Conservation (phyloP, 2,329 filamentous ascomycete genomes). For the Talaromyces sp. region DNA sequence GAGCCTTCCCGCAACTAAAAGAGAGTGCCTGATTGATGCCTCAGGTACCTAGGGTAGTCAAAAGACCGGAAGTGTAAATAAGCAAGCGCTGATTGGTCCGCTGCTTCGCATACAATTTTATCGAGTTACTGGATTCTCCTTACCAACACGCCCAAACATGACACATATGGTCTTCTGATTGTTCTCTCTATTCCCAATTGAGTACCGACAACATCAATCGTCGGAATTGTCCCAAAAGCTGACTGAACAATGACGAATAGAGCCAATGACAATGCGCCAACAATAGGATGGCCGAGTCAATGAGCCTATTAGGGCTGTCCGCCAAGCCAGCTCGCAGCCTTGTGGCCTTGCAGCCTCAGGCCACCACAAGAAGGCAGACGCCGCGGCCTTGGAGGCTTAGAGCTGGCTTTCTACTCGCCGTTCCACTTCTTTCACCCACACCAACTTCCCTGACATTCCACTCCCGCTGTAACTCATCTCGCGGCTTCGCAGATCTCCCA, state of each 20-base stretch:
- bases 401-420: conserved; percentile 28
- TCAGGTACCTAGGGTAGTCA: conserved; percentile 13
- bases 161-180: neutral
- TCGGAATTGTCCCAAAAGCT: neutral
- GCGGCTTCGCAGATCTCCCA: conserved; percentile 25
- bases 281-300: neutral
- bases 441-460: conserved; percentile 35
- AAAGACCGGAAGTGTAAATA: conserved; percentile 11
- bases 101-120: neutral
- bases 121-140: neutral
- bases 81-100: conserved; percentile 13
- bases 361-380: conserved; percentile 15
- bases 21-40: conserved; percentile 4
- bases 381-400: conserved; percentile 11
- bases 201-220: neutral
- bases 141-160: neutral
- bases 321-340: conserved; percentile 26
- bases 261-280: conserved; percentile 13
- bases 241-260: neutral
- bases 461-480: conserved; percentile 25
- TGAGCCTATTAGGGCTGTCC: neutral
- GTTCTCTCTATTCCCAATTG: neutral
- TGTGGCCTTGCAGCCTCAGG: conserved; percentile 25
- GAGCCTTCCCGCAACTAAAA: conserved; percentile 13
- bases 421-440: conserved; percentile 24